These are phyloP conservation scores for Aspergillus asperescens DNA, from an alignment of 495 filamentous ascomycete genomes.

Conservation along the genomic window DNA sequence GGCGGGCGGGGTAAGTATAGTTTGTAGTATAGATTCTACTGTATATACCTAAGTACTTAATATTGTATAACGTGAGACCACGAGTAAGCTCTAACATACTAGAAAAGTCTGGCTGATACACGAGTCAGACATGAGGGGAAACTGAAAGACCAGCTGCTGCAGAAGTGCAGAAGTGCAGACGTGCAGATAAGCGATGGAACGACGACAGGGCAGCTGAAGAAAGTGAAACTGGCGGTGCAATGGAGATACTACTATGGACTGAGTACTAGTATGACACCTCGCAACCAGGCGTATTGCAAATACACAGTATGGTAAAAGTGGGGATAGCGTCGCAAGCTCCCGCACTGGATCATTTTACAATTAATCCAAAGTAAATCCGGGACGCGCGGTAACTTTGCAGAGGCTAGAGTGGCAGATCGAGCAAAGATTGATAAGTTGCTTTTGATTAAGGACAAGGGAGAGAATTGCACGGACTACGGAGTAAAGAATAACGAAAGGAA, in stretches of 20 bases:
- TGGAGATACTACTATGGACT: no score
- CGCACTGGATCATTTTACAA: neutral
- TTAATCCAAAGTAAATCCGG: neutral
- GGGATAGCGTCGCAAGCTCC: conserved; percentile 4
- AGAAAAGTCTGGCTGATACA: no score
- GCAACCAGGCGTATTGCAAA: neutral
- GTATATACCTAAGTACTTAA: no score
- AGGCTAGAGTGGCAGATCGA: neutral
- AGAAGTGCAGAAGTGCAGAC: no score
- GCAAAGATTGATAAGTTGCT: neutral
- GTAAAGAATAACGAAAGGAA: neutral
- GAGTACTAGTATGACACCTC: neutral
- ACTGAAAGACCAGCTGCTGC: no score
- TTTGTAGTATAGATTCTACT: neutral
- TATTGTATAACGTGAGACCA: no score
- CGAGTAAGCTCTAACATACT: no score
- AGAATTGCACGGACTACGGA: neutral
- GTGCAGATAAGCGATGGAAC: no score
- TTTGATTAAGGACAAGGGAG: neutral
- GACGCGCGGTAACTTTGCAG: neutral
- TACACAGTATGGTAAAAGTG: neutral
- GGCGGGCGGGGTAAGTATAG: neutral
- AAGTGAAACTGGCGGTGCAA: no score
- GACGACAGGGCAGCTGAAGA: no score
- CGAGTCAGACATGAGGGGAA: no score